Evolutionary conservation across 768 basidiomycete species (phyloP).

Genomic region (Suillus paluster): DNA sequence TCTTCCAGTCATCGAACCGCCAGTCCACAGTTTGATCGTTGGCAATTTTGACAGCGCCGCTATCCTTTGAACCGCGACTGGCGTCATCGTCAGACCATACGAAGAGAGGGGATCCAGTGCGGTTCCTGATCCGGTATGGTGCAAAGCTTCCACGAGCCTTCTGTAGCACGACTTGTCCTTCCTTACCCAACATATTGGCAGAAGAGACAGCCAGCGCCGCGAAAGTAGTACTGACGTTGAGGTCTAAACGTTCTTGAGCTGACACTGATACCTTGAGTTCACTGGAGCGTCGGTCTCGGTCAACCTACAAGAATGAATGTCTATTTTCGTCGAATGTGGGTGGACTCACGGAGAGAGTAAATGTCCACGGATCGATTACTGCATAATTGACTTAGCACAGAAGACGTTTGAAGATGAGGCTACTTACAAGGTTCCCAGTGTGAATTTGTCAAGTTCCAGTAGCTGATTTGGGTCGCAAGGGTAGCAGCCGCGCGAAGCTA

Average conservation of each 20-base stretch:
- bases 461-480: slow-evolving; percentile 82
- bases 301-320: slow-evolving; percentile 46
- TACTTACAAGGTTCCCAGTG: slow-evolving; percentile 93
- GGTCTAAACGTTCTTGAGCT: slow-evolving; percentile 83
- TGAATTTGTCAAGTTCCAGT: slow-evolving; percentile 97
- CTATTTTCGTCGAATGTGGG: slow-evolving; percentile 4
- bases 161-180: slow-evolving; percentile 71
- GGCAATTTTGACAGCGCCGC: slow-evolving; percentile 60
- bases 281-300: slow-evolving; percentile 52
- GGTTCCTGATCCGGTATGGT: slow-evolving; percentile 91
- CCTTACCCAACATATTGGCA: slow-evolving; percentile 72
- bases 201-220: slow-evolving; percentile 82
- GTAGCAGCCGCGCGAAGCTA: slow-evolving; percentile 87
- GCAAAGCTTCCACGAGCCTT: slow-evolving; percentile 88
- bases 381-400: slow-evolving; percentile 16
- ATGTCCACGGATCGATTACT: slow-evolving; percentile 98
- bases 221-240: slow-evolving; percentile 91
- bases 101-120: slow-evolving; percentile 83
- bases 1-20: slow-evolving; percentile 97
- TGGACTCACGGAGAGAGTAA: slow-evolving; percentile 64
- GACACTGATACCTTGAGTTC: slow-evolving; percentile 64
- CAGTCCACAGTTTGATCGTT: slow-evolving; percentile 86
- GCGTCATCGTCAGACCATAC: slow-evolving; percentile 86
- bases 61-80: slow-evolving; percentile 48
- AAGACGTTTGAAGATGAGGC: slow-evolving; percentile 5